A percentile compares a stretch with the other conserved stretches of the same genome.
Evolutionary conservation across 2,329 filamentous ascomycete species (phyloP).

Genomic region (Arthroderma sp.): DNA sequence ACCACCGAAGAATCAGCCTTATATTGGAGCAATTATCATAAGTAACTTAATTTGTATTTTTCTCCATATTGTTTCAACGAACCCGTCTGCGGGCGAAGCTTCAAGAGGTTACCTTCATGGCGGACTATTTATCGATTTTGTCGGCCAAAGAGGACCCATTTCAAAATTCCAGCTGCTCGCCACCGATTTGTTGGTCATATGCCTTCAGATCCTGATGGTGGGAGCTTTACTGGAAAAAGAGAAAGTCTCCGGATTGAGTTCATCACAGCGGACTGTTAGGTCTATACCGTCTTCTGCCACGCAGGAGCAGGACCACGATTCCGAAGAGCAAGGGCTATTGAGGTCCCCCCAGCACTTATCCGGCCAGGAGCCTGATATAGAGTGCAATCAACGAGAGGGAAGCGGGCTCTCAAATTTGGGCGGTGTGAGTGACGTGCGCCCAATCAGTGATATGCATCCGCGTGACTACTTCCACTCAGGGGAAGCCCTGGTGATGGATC

Average conservation of each 20-base stretch:
- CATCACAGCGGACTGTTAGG: conserved; percentile 9
- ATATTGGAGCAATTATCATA: conserved; percentile 42
- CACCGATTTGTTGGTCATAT: conserved; percentile 43
- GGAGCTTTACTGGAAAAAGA: conserved; percentile 43
- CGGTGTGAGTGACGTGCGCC: conserved; percentile 12
- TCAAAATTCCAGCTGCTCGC: conserved; percentile 41
- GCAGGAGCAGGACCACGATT: conserved; percentile 42
- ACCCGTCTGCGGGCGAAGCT: conserved; percentile 41
- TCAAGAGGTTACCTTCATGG: conserved; percentile 48
- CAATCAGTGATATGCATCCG: conserved; percentile 20
- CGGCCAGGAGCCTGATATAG: background rate
- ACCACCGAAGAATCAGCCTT: conserved; percentile 41
- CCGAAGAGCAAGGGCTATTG: conserved; percentile 47
- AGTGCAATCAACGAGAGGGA: background rate
- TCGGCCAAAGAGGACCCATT: conserved; percentile 48
- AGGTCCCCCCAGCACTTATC: conserved; percentile 23
- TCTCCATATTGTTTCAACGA: conserved; percentile 43
- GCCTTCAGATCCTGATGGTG: conserved; percentile 47
- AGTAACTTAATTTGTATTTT: conserved; percentile 46
- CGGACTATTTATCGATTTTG: conserved; percentile 52
- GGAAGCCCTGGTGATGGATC: conserved; percentile 28
- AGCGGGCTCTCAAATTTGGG: conserved; percentile 8
- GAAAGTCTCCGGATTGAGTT: conserved; percentile 28
- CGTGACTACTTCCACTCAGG: conserved; percentile 30
- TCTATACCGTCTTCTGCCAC: conserved; percentile 12